Evolutionary conservation across 2,329 filamentous ascomycete genomes (phyloP), one percentile per base, ranked within the genome.

Genomic region (Parafenestella ontariensis): DNA sequence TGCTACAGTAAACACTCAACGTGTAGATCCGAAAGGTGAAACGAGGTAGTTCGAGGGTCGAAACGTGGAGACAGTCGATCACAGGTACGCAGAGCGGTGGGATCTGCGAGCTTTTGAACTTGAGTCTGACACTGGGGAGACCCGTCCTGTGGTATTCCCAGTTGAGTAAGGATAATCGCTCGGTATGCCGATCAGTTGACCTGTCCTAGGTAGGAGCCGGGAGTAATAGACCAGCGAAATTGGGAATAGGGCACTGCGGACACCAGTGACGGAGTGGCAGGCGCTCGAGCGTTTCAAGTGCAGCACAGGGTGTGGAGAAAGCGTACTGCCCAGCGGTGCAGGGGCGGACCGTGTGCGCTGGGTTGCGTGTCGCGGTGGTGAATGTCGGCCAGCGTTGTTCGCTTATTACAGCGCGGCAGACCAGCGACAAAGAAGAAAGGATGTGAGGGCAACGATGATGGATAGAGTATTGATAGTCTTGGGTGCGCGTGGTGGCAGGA

Each of bases 31-130:
- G 58, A 55, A 56, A 56, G 63, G 61, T 74, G 72, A 72, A 73
- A 75, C 70, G 65, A 59, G 65, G 62, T 62, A 61, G 66, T 69
- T 72, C 63, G 63, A 66, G 65, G 70, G 65, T 68, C 61, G 65
- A 70, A 81, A 80, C 78, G 79, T 80, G 79, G 78, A 77, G 77
- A 78, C 66, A 73, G 75, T 71, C 74, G 79, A 79, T 81, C 77
- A 72, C 67, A 74, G 66, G 67, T 65, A 73, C 69, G 62, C 73
- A 77, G 37, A 34, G 76, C 70, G 64, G 75, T 77, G 79, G 78
- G 80, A 81, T 81, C 79, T 80, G 79, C 79, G 77, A 66, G 63
- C 67, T 76, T 76, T 75, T 75, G 72, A 75, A 76, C 61, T 70
- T 66, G 59, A 63, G 64, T 62, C 61, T 71, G 72, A 71, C 64